These are phyloP conservation scores for Globomyces pollinis-pini DNA, from an alignment of 192 early-diverging fungal genomes.

Conservation along the genomic window DNA sequence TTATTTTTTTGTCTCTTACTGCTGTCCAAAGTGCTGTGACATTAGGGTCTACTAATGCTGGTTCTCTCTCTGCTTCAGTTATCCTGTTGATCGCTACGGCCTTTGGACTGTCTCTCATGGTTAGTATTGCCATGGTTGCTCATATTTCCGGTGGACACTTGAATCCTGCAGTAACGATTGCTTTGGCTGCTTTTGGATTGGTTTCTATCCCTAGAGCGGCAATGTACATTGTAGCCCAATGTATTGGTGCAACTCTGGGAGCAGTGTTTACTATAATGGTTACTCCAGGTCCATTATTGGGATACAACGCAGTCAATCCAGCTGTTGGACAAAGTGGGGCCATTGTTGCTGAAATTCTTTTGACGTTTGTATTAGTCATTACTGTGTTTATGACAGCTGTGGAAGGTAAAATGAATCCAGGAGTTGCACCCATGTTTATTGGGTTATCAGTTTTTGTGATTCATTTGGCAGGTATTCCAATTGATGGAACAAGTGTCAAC, in stretches of 20 bases:
- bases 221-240: slow-evolving; percentile 52
- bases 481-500: slow-evolving; percentile 52
- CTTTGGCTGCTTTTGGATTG: slow-evolving; percentile 44
- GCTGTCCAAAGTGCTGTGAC: slow-evolving; percentile 12
- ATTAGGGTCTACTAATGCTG: neutral
- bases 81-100: slow-evolving; percentile 20
- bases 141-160: slow-evolving; percentile 53
- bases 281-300: slow-evolving; percentile 23
- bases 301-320: slow-evolving; percentile 17
- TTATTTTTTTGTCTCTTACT: slow-evolving; percentile 26
- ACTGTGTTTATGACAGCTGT: slow-evolving; percentile 37
- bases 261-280: slow-evolving; percentile 20
- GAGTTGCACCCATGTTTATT: slow-evolving; percentile 34
- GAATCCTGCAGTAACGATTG: slow-evolving; percentile 60
- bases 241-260: slow-evolving; percentile 51
- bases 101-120: slow-evolving; percentile 38
- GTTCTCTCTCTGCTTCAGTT: slow-evolving; percentile 11
- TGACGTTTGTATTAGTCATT: slow-evolving; percentile 31
- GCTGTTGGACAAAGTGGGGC: slow-evolving; percentile 16
- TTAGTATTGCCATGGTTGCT: slow-evolving; percentile 36
- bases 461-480: slow-evolving; percentile 32
- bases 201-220: slow-evolving; percentile 28
- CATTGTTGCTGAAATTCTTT: slow-evolving; percentile 32
- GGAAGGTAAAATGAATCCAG: slow-evolving; percentile 28
- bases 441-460: slow-evolving; percentile 31